Evolutionary conservation across 2,329 filamentous ascomycete species (phyloP).

Genomic region (Blumeria graminis): DNA sequence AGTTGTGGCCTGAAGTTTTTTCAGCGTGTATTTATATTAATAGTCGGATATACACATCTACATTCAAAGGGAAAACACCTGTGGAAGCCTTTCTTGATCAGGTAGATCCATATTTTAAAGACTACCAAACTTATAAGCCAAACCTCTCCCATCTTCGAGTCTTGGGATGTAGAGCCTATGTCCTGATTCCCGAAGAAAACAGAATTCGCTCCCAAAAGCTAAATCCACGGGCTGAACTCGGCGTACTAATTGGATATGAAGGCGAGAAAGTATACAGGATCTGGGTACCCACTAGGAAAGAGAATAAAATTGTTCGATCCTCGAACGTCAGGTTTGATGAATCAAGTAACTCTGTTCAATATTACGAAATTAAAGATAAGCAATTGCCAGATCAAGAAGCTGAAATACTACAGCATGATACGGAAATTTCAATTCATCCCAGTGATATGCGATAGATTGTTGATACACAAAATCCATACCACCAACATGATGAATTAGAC

Average conservation of each 20-base stretch:
- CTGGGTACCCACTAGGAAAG: neutral
- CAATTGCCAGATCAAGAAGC: no score
- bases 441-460: no score
- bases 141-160: neutral
- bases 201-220: neutral
- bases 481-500: neutral
- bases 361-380: no score
- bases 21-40: neutral
- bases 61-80: no score
- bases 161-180: neutral
- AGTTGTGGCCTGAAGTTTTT: neutral
- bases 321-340: no score
- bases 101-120: neutral
- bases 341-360: no score
- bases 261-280: neutral
- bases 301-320: neutral
- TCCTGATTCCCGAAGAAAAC: slow-evolving; percentile 1
- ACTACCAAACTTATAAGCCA: neutral
- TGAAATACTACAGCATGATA: no score
- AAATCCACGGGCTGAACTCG: neutral
- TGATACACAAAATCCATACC: no score
- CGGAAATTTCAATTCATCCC: no score
- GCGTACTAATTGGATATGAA: slow-evolving; percentile 1
- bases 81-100: neutral
- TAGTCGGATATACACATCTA: neutral